Evolutionary conservation across 768 basidiomycete species (phyloP).

Genomic region (Naematelia aurantialba): DNA sequence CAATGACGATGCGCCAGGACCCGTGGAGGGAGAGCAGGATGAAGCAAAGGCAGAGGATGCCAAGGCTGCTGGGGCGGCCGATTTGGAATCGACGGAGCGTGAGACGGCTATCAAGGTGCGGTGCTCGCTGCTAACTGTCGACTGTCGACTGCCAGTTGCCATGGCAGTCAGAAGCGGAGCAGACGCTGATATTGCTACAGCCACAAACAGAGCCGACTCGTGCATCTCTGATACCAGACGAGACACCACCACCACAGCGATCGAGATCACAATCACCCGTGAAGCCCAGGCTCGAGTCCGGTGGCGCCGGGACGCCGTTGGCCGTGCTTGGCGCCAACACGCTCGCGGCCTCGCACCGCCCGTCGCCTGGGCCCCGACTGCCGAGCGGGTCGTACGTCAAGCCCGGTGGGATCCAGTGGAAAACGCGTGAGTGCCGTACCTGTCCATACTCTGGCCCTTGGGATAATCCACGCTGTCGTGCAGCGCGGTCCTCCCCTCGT

Average conservation of each 20-base stretch:
- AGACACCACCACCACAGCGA: no score
- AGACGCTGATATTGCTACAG: background rate
- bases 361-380: constrained; percentile 31
- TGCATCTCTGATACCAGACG: no score
- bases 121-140: background rate
- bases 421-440: constrained; percentile 28
- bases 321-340: no score
- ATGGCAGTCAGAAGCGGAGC: no score
- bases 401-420: constrained; percentile 37
- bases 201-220: constrained; percentile 9
- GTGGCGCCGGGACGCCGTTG: no score
- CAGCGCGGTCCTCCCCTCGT: no score
- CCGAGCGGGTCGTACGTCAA: constrained; percentile 16
- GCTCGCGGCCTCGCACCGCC: constrained; percentile 13
- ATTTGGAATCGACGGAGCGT: no score
- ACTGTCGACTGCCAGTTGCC: background rate
- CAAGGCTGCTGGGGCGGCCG: constrained; percentile 2
- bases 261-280: no score
- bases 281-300: no score
- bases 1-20: background rate
- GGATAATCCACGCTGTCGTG: no score
- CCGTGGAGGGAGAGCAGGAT: background rate
- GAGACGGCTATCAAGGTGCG: no score
- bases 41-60: constrained; percentile 1
- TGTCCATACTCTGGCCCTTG: no score